A percentile compares a stretch with the other conserved stretches of the same genome.
phyloP scores from a whole-genome alignment of 768 basidiomycete species.

The Russula ochroleuca region DNA sequence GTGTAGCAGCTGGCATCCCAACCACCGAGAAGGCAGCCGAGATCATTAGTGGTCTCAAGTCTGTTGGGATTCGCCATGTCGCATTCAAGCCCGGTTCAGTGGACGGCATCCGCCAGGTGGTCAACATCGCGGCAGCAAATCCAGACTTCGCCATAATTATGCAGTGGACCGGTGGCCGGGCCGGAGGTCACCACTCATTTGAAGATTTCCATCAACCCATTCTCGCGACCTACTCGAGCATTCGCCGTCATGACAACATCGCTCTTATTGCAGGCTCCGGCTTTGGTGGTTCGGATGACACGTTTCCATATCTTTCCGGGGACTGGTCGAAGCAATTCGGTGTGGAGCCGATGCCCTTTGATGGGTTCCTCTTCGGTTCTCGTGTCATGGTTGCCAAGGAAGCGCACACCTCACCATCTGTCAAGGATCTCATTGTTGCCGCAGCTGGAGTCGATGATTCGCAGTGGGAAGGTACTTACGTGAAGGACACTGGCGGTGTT shows the following conservation, averaged over 20 bases:
- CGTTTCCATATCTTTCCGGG: conserved; percentile 95
- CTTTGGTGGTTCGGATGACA: conserved; percentile 90
- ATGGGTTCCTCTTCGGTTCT: conserved; percentile 93
- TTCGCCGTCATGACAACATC: conserved; percentile 87
- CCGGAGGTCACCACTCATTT: conserved; percentile 96
- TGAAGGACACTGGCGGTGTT: conserved; percentile 91
- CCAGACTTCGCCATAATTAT: conserved; percentile 96
- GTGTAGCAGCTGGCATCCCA: conserved; percentile 96
- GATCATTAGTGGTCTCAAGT: conserved; percentile 80
- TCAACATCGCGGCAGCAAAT: conserved; percentile 91
- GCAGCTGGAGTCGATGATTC: conserved; percentile 88
- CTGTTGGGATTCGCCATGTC: conserved; percentile 90
- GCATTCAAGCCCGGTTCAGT: conserved; percentile 98
- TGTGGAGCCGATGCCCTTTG: conserved; percentile 95
- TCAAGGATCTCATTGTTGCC: conserved; percentile 95
- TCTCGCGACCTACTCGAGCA: conserved; percentile 81
- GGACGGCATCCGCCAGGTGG: conserved; percentile 94
- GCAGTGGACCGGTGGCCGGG: conserved; percentile 99
- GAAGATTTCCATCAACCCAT: conserved; percentile 99
- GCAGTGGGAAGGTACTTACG: conserved; percentile 92
- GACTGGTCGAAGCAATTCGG: conserved; percentile 88
- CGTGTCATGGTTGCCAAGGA: conserved; percentile 99
- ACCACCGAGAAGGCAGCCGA: conserved; percentile 95
- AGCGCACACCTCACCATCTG: conserved; percentile 88
- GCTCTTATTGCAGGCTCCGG: conserved; percentile 91